Conservation (phyloP, 2,329 filamentous ascomycete species). For the Geoglossum cookeanum region DNA sequence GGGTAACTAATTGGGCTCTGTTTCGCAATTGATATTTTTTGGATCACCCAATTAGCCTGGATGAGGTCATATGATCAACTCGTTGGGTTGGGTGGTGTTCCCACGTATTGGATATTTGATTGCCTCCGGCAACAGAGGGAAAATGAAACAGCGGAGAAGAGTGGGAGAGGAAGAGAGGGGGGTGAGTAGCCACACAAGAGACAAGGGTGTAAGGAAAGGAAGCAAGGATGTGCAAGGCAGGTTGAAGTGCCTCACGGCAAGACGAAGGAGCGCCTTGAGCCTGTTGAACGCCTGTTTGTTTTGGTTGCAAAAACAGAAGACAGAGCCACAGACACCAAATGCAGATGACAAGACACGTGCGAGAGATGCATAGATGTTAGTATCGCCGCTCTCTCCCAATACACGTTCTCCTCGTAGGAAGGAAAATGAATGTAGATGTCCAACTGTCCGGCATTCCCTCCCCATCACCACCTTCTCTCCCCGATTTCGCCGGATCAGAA, state of each 20-base stretch:
- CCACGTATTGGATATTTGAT: conserved; percentile 11
- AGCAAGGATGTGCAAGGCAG: conserved; percentile 27
- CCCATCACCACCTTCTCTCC: not conserved
- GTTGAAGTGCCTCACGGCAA: conserved; percentile 45
- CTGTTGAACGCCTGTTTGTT: conserved; percentile 64
- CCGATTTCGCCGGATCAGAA: not conserved
- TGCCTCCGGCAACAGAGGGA: not conserved
- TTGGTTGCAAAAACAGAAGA: conserved; percentile 72
- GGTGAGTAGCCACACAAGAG: not conserved
- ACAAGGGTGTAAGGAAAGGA: not conserved
- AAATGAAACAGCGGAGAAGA: not conserved
- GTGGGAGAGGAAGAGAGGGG: conserved; percentile 1
- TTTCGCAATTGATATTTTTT: not conserved
- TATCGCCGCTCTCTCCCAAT: conserved; percentile 34
- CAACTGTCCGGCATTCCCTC: not conserved
- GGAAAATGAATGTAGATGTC: not conserved
- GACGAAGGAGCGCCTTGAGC: conserved; percentile 46
- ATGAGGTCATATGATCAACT: not conserved
- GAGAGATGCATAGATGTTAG: conserved; percentile 48
- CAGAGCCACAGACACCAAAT: conserved; percentile 49
- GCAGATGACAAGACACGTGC: conserved; percentile 16
- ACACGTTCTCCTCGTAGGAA: not conserved
- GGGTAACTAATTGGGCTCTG: not conserved
- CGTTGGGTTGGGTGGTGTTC: not conserved
- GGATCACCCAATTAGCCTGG: not conserved